A percentile compares a stretch with the other conserved stretches of the same genome.
Evolutionary conservation across 495 filamentous ascomycete genomes (phyloP).

Genomic region (Lepidopterella palustris): DNA sequence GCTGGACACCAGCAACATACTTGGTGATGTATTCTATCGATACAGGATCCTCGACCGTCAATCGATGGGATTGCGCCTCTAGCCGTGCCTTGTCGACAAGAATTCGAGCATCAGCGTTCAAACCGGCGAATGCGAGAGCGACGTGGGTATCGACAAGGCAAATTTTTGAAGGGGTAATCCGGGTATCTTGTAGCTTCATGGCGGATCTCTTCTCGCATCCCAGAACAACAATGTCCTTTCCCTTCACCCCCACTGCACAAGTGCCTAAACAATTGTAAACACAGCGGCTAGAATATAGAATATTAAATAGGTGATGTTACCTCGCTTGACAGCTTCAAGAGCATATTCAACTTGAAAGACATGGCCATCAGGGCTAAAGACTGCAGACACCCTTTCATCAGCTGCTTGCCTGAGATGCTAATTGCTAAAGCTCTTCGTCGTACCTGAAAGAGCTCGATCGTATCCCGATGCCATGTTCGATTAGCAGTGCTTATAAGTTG

Average conservation of each 20-base stretch:
- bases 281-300: neutral
- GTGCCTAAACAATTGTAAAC: conserved; percentile 56
- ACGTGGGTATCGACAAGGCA: conserved; percentile 90
- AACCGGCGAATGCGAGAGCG: conserved; percentile 90
- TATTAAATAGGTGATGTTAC: conserved; percentile 42
- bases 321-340: conserved; percentile 96
- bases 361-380: conserved; percentile 86
- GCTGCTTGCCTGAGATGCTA: conserved; percentile 1
- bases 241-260: conserved; percentile 96
- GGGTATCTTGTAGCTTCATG: conserved; percentile 98
- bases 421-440: conserved; percentile 3
- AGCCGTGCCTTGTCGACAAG: conserved; percentile 94
- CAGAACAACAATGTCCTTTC: conserved; percentile 85
- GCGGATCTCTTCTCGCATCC: conserved; percentile 98
- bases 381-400: conserved; percentile 26
- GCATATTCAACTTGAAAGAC: conserved; percentile 99
- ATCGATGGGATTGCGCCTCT: conserved; percentile 92
- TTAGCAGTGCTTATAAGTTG: neutral
- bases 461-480: conserved; percentile 38
- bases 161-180: conserved; percentile 98
- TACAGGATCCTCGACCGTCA: conserved; percentile 97
- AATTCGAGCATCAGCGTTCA: conserved; percentile 96
- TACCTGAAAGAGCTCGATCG: conserved; percentile 40
- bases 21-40: conserved; percentile 99
- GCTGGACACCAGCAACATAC: conserved; percentile 94